Evolutionary conservation across 2,329 filamentous ascomycete species (phyloP).

Genomic region (Dactylellina sp.): DNA sequence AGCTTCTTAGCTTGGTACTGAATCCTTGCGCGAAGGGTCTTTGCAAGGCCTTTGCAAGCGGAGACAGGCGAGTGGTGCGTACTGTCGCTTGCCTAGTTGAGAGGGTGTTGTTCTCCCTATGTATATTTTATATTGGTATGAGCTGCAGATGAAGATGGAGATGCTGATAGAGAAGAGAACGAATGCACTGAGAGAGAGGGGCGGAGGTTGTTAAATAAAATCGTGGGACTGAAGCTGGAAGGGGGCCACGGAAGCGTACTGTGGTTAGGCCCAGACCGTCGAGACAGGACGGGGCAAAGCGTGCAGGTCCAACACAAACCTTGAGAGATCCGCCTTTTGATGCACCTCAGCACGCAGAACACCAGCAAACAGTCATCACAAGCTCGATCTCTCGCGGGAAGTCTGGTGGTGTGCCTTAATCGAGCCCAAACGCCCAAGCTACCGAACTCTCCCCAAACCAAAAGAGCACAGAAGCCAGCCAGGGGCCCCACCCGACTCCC

Average conservation of each 20-base stretch:
- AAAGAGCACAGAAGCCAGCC: conserved; percentile 3
- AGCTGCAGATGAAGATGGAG: conserved; percentile 3
- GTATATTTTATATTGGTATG: background rate
- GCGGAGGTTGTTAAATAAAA: conserved; percentile 35
- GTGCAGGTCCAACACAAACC: conserved; percentile 8
- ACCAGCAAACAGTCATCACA: conserved; percentile 21
- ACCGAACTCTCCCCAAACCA: too few species aligned
- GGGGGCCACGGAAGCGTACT: background rate
- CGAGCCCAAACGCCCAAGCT: conserved; percentile 9
- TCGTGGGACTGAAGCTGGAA: background rate
- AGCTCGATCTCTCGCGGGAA: too few species aligned
- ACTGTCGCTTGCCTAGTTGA: background rate
- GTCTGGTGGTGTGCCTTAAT: conserved; percentile 50
- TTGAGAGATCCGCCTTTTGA: conserved; percentile 24
- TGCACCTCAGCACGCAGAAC: conserved; percentile 30
- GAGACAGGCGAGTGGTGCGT: conserved; percentile 1
- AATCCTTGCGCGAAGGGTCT: conserved; percentile 27
- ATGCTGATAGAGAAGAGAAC: conserved; percentile 12
- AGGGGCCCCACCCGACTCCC: background rate
- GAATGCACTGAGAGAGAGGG: background rate
- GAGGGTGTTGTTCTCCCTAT: background rate
- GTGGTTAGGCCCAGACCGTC: background rate
- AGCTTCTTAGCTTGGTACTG: conserved; percentile 11
- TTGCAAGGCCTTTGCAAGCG: conserved; percentile 1
- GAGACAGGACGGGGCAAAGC: conserved; percentile 4